Evolutionary conservation across 306 rosid genomes (phyloP), one percentile per base, ranked within the genome.

Genomic region (Prinsepia uniflora): DNA sequence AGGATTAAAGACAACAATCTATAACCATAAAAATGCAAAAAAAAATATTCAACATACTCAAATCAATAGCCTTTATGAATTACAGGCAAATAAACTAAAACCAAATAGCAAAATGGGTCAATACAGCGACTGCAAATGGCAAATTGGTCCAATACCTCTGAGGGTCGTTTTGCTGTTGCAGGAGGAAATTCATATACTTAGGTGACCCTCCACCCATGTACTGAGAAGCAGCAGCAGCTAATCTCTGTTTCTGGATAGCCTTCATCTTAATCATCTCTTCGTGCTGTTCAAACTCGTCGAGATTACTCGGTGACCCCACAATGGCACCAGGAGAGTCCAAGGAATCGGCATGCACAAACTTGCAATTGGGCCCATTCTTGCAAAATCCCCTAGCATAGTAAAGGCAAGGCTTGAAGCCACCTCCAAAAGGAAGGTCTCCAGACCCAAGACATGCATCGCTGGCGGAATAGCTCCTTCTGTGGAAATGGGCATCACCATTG

Each of bases 381-480:
- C 98, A 94, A 70, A 85, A 89, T 15, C 98, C 98, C 62, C 90
- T 84, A 2, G 98, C 97, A 77, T 77, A 94, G 82, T 90, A 94
- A 67, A 94, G 96, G 62, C 98, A 94, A 0, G 94, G 90, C 85
- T 87, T 94, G 48, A 58, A 86, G 40, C 91, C 96, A 68, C 79
- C 77, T 76, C 87, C 96, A 6, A 78, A 34, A 12, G 81, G 84
- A 0, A 72, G 80, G 20, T 90, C 98, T 19, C 90, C 98, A 13
- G 85, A 65, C 43, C 82, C 96, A n/a, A 85, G 86, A 77, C 85
- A 75, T 14, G 80, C 97, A 20, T 94, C 98, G 42, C 89, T 94
- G 0, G 94, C 97, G 34, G 98, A 94, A 57, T 14, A 90, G 72
- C 98, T 88, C 75, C 98, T 85, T 40, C 86, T 79, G 52, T 94